phyloP scores from a whole-genome alignment of 495 filamentous ascomycete species.

The Penicillium longicatenatum region DNA sequence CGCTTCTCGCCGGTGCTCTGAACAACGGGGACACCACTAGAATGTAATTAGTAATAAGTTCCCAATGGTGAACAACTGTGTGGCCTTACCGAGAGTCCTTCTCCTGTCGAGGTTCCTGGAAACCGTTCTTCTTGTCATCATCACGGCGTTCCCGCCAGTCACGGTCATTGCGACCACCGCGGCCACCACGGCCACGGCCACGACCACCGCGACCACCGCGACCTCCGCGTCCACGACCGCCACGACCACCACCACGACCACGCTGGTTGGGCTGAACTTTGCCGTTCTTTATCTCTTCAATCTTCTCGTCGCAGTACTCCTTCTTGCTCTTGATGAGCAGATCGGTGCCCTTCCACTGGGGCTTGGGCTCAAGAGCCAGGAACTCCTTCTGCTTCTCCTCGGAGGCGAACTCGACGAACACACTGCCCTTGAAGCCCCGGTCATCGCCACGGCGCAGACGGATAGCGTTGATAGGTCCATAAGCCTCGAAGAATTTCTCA shows the following conservation, averaged over 20 bases:
- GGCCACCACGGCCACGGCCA: constrained; percentile 32
- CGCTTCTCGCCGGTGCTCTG: constrained; percentile 53
- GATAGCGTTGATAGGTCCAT: constrained; percentile 78
- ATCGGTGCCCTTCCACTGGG: constrained; percentile 73
- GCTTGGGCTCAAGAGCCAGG: constrained; percentile 75
- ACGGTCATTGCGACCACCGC: constrained; percentile 48
- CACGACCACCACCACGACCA: constrained; percentile 27
- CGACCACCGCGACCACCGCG: constrained; percentile 33
- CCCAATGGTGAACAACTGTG: not conserved
- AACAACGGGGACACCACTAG: constrained; percentile 51
- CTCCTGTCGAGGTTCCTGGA: constrained; percentile 42
- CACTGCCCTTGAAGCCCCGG: constrained; percentile 84
- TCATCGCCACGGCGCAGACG: constrained; percentile 77
- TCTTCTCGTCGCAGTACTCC: constrained; percentile 81
- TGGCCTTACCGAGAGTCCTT: constrained; percentile 49
- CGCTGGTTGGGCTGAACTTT: constrained; percentile 58
- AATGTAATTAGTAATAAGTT: constrained; percentile 5
- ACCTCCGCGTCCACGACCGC: constrained; percentile 36
- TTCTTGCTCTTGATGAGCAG: constrained; percentile 81
- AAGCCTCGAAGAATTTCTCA: constrained; percentile 84
- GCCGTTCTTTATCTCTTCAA: constrained; percentile 71
- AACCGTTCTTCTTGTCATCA: constrained; percentile 65
- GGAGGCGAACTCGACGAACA: constrained; percentile 87
- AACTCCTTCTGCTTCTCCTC: constrained; percentile 77
- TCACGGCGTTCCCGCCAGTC: constrained; percentile 71